Evolutionary conservation across 129 eudicot genomes (phyloP), one percentile per base, ranked within the genome.

Genomic region (Lactuca saligna): DNA sequence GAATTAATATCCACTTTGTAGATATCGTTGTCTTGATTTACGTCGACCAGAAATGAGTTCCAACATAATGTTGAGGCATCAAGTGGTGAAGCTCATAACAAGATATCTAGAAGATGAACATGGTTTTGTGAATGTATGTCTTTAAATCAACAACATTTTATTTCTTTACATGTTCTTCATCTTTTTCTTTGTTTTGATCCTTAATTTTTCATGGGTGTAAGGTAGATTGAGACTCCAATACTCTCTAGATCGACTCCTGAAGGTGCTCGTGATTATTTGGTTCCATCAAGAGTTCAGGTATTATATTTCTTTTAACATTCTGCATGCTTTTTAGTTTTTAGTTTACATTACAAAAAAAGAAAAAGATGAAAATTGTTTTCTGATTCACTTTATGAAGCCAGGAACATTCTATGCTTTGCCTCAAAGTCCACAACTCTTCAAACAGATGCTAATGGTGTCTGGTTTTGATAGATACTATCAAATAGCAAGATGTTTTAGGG

Each of bases 221-320:
- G 97, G 99, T 85, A 93, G 99, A 93, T 93, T 73, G 99, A 93
- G 95, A 93, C 99, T 57, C 99, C 99, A 84, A 85, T 93, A 75
- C 97, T 93, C 57, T 89, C 94, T 80, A 87, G 90, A 80, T 93
- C 99, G 16, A 93, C 99, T 77, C 99, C 99, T 20, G 99, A 93
- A 81, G 99, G 99, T 73, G 99, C 99, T 66, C 87, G 99, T 25
- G 99, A 93, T 83, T 93, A 89, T 85, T 67, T 93, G 72, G 99
- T 93, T 66, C 99, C 99, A 20, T 93, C 99, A 54, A 93, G 99
- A 87, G 86, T 93, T 71, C 99, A 93, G 99, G 99, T 93, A 84
- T 32, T 9, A 61, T 42, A 42, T 38, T 41, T 41, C 9, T 41
- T 39, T 41, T 69, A 41, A 15, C 63, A 25, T 25, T 25, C 29